These are phyloP conservation scores for Teratosphaeria destructans DNA, from an alignment of 2,329 filamentous ascomycete species.

Conservation along the genomic window DNA sequence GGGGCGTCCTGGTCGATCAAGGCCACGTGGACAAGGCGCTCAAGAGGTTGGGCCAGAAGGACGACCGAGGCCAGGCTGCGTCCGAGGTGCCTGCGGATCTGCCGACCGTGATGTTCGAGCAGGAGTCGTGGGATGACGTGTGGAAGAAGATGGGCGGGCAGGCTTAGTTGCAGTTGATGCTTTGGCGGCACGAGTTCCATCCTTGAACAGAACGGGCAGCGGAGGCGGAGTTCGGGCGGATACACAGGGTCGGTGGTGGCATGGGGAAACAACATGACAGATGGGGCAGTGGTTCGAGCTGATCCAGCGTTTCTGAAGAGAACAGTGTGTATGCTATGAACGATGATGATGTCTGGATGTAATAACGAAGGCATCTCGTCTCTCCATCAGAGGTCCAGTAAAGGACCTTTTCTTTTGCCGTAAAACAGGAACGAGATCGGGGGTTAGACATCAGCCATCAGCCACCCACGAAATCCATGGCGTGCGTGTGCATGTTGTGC, in stretches of 20 bases:
- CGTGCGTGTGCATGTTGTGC: no score
- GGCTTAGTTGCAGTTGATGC: background rate
- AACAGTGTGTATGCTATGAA: background rate
- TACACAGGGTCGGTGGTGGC: background rate
- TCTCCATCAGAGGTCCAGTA: no score
- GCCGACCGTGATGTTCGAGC: conserved; percentile 16
- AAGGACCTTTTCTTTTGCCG: no score
- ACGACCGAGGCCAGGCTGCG: conserved; percentile 15
- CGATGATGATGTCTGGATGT: background rate
- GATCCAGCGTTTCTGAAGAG: background rate
- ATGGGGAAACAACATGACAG: background rate
- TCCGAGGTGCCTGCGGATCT: background rate
- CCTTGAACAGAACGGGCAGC: background rate
- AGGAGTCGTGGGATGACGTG: conserved; percentile 18
- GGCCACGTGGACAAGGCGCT: conserved; percentile 66
- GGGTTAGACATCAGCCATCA: no score
- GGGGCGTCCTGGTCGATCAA: conserved; percentile 79
- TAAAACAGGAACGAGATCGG: no score
- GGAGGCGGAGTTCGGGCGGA: background rate
- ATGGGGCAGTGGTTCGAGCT: background rate
- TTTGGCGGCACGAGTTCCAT: background rate
- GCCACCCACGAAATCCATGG: no score
- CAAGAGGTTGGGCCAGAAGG: conserved; percentile 31
- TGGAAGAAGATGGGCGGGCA: conserved; percentile 12
- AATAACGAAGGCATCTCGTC: background rate